Evolutionary conservation across 768 basidiomycete genomes (phyloP), one percentile per base, ranked within the genome.

Genomic region (Boletellus emodensis): DNA sequence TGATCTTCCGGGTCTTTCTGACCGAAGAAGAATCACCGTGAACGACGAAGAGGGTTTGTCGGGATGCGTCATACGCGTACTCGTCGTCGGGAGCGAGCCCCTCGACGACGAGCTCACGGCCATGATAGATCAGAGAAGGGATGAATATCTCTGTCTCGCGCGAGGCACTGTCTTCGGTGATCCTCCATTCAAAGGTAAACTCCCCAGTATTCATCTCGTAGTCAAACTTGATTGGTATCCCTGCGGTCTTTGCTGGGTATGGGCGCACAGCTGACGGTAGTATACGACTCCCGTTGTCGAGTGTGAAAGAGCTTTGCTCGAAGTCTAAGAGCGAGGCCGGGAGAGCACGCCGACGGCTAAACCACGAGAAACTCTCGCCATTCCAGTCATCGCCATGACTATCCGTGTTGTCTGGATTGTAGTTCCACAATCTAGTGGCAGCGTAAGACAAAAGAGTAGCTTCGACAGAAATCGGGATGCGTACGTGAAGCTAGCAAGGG

Each of bases 321-420:
- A 78, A 75, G 55, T 76, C 77, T 12, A 86, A 72, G 36, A 82
- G 62, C 0, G 77, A 77, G 0, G 75, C 61, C 1, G 79, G 85
- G 44, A 82, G 71, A 1, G 78, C 82, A 14, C 85, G 81, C 33
- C 66, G 69, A 38, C 72, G 71, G 60, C 83, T 83, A 77, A 92
- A 97, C 90, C 91, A 96, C 1, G 91, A 93, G 65, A 99, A 97
- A 71, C 94, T 96, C 69, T 99, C 94, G 46, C 89, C 91, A 59
- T 94, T 95, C 94, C 94, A 96, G 64, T 84, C 70, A 64, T 97
- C 94, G 14, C 95, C 95, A 22, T 68, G 59, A 15, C 67, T 59
- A 64, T 97, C 94, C 35, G 79, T 76, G 68, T 97, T 98, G 45
- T 77, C 72, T 0, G 94, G 88, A 61, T 97, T 96, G 66, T 96